phyloP scores from a whole-genome alignment of 2,329 filamentous ascomycete genomes.

The Fusarium oligoseptatum region DNA sequence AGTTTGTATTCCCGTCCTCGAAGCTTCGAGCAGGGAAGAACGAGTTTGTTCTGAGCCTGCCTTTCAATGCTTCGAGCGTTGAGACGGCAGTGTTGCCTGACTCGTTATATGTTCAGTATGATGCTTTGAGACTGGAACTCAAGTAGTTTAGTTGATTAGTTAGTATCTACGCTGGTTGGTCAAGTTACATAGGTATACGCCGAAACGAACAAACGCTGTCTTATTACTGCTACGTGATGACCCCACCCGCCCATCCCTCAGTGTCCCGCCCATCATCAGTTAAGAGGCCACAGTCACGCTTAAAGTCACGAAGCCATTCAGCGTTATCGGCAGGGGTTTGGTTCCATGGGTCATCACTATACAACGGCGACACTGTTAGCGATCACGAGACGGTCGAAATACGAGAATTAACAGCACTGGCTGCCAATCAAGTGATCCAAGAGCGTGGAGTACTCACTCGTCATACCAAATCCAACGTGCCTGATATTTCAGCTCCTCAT shows the following conservation, averaged over 20 bases:
- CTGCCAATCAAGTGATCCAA: background rate
- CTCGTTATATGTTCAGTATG: constrained; percentile 73
- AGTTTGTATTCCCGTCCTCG: constrained; percentile 65
- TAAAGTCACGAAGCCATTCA: background rate
- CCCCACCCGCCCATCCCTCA: background rate
- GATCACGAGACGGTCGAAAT: background rate
- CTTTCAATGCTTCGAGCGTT: constrained; percentile 69
- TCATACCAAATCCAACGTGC: constrained; percentile 48
- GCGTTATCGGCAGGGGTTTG: background rate
- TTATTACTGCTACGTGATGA: background rate
- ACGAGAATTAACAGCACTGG: background rate
- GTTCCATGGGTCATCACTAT: background rate
- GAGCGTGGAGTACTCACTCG: constrained; percentile 14
- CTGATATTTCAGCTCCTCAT: constrained; percentile 49
- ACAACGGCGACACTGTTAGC: background rate
- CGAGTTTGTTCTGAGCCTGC: constrained; percentile 67
- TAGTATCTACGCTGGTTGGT: background rate
- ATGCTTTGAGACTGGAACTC: constrained; percentile 71
- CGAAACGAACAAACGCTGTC: background rate
- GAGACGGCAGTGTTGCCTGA: constrained; percentile 68
- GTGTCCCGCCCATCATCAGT: background rate
- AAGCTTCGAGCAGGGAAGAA: constrained; percentile 64
- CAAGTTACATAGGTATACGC: background rate
- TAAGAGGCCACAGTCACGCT: background rate
- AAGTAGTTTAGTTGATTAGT: constrained; percentile 7